Conservation (phyloP, 768 basidiomycete species). For the Botryobasidium botryosum region DNA sequence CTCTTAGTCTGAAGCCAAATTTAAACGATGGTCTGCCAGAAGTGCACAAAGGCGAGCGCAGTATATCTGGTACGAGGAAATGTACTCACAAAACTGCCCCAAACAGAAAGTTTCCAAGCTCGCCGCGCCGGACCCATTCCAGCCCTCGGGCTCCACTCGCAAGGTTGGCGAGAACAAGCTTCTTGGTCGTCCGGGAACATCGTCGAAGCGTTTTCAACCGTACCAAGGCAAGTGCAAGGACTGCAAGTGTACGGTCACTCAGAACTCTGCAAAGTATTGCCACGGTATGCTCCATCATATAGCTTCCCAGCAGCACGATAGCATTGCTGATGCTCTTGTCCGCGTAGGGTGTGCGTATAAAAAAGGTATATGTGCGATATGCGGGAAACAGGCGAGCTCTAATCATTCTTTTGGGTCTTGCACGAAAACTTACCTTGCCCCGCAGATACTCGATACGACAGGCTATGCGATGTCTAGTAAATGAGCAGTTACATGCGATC, state of each 20-base stretch:
- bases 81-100: slow-evolving; percentile 8
- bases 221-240: slow-evolving; percentile 80
- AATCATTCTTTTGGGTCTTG: background rate
- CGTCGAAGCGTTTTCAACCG: slow-evolving; percentile 71
- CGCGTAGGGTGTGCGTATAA: slow-evolving; percentile 66
- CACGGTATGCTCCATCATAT: slow-evolving; percentile 36
- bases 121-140: slow-evolving; percentile 79
- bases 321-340: slow-evolving; percentile 7
- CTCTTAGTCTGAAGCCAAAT: no score
- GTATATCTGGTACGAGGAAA: background rate
- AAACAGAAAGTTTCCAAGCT: slow-evolving; percentile 75
- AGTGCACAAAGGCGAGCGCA: slow-evolving; percentile 52
- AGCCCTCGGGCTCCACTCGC: slow-evolving; percentile 51
- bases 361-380: slow-evolving; percentile 74
- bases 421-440: background rate
- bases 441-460: slow-evolving; percentile 57
- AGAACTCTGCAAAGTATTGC: slow-evolving; percentile 79
- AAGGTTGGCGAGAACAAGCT: slow-evolving; percentile 80
- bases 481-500: slow-evolving; percentile 25
- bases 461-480: slow-evolving; percentile 78
- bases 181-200: slow-evolving; percentile 33
- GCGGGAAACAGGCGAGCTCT: slow-evolving; percentile 37
- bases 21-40: slow-evolving; percentile 62
- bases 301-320: background rate
- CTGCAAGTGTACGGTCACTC: slow-evolving; percentile 67